phyloP scores from a whole-genome alignment of 129 eudicot genomes.

The Tagetes patula region DNA sequence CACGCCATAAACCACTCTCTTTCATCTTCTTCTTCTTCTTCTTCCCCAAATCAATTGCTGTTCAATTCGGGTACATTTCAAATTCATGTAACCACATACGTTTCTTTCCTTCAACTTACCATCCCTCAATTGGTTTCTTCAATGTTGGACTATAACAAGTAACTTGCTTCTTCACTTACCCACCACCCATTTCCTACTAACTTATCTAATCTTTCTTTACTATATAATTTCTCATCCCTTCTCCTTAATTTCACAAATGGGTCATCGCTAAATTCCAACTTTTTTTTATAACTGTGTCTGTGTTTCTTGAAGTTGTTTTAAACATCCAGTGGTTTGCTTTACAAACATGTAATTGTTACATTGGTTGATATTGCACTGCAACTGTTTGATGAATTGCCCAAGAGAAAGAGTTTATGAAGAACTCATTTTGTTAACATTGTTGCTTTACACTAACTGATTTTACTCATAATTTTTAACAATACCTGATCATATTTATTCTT shows the following conservation, averaged over 20 bases:
- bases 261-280: slow-evolving; percentile 50
- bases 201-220: slow-evolving; percentile 7
- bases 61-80: slow-evolving; percentile 31
- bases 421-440: slow-evolving; percentile 33
- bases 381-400: slow-evolving; percentile 35
- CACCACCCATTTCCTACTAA: slow-evolving; percentile 11
- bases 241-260: slow-evolving; percentile 49
- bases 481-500: slow-evolving; percentile 33
- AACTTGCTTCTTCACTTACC: slow-evolving; percentile 22
- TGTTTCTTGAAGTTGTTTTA: slow-evolving; percentile 2
- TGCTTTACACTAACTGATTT: slow-evolving; percentile 25
- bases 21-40: slow-evolving; percentile 34
- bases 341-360: slow-evolving; percentile 42
- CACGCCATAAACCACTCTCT: slow-evolving; percentile 42
- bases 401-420: slow-evolving; percentile 31
- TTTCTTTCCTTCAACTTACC: slow-evolving; percentile 22
- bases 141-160: slow-evolving; percentile 32
- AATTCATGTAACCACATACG: slow-evolving; percentile 31
- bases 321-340: slow-evolving; percentile 21
- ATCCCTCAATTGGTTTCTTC: background rate
- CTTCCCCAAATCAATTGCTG: slow-evolving; percentile 19
- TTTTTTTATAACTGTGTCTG: background rate
- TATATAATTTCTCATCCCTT: slow-evolving; percentile 22
- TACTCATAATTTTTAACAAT: slow-evolving; percentile 38
- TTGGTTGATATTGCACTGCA: slow-evolving; percentile 31